Evolutionary conservation across 371 early-diverging fungal species (phyloP), one percentile per base, ranked within the genome.

Genomic region (Mucor mucedo): DNA sequence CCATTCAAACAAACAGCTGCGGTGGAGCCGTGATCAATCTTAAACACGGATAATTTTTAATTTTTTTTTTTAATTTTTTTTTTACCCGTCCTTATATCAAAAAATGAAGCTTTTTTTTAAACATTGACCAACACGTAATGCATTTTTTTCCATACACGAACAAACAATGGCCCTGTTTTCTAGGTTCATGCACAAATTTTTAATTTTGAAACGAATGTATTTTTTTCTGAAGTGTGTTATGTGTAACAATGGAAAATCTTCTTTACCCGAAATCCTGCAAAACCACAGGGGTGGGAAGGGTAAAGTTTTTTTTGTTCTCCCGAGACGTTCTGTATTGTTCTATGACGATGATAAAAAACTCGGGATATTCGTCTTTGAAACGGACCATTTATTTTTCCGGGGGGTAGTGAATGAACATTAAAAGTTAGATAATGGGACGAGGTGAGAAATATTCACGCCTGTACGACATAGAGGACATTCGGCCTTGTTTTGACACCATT

Each of bases 401-500:
- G 8, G 2, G 44, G 5, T 47, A 21, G 21, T 21, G 21, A 21
- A 21, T 21, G 21, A 21, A 21, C 21, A 21, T 58, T 71, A 81
- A 62, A 81, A 78, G 62, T 89, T 86, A 56, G 79, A 77, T 32
- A 89, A 67, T 10, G 88, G 86, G 55, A 90, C 65, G 39, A 91
- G 76, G 35, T 89, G 89, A 32, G 89, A 85, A 13, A 84, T 72
- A 52, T 83, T 82, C 5, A 91, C 83, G 32, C 73, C 70, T 64
- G 93, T 94, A 33, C 95, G 87, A 56, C 95, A 95, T 0, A 95
- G 78, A 10, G 95, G 94, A 63, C 95, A 95, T 69, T 95, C 95
- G 1, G 91, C 80, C 84, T 93, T 94, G 63, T 88, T 92, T 62
- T 91, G 86, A 67, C 93, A 92, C 95, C 97, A 95, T 72, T 94